These are phyloP conservation scores for Fusarium newnesense DNA, from an alignment of 2,329 filamentous ascomycete genomes.

Conservation along the genomic window DNA sequence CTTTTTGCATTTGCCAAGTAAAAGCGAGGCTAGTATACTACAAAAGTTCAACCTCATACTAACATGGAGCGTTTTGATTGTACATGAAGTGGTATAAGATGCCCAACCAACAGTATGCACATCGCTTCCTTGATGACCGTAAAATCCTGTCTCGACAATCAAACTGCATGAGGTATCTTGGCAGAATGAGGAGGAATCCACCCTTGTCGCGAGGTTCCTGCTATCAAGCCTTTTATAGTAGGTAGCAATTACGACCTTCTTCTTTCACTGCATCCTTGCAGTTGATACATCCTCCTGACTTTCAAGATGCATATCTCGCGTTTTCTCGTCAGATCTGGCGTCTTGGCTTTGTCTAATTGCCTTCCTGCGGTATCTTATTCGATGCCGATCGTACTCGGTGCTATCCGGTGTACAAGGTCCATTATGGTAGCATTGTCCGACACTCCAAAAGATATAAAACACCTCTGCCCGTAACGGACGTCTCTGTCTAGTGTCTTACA, in stretches of 20 bases:
- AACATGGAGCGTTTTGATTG: background rate
- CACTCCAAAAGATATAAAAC: slow-evolving; percentile 21
- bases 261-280: slow-evolving; percentile 34
- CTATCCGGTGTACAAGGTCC: background rate
- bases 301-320: background rate
- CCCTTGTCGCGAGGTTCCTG: slow-evolving; percentile 27
- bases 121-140: background rate
- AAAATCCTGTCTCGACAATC: background rate
- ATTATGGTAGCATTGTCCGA: slow-evolving; percentile 17
- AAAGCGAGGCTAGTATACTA: slow-evolving; percentile 1
- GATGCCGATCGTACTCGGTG: slow-evolving; percentile 16
- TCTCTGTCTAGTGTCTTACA: background rate
- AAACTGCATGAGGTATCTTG: slow-evolving; percentile 18
- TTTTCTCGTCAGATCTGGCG: slow-evolving; percentile 23
- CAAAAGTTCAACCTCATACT: slow-evolving; percentile 15
- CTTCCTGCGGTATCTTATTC: slow-evolving; percentile 1
- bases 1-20: slow-evolving; percentile 13
- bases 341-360: slow-evolving; percentile 6
- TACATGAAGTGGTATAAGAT: background rate
- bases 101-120: background rate
- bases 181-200: slow-evolving; percentile 7
- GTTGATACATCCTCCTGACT: slow-evolving; percentile 22
- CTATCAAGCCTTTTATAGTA: slow-evolving; percentile 30
- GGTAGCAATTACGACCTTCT: slow-evolving; percentile 33
- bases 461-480: background rate